Evolutionary conservation across 202 grass and related monocot species (phyloP), one percentile per base, ranked within the genome.

Genomic region (Zoysia matrella): DNA sequence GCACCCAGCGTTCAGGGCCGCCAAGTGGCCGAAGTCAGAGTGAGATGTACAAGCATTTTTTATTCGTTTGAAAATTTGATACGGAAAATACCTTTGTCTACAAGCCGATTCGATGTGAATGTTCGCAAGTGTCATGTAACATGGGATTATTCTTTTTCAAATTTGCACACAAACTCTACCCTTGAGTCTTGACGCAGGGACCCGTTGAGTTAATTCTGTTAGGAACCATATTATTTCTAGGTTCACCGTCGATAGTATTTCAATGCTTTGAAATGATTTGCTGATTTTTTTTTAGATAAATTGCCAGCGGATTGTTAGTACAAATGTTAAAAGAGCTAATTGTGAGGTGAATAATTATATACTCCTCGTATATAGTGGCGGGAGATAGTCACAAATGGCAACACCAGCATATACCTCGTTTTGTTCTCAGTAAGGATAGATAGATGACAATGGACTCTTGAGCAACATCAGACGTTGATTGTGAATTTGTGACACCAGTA

Each of bases 1-100:
- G 74, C 92, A 94, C 75, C 89, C 92, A 0, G 12, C 44, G 11
- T 94, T 89, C 78, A 83, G 76, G 60, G 58, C 86, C 1, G 78
- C 51, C 47, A 2, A 60, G 57, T 61, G 57, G 16, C 58, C 18
- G 2, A 60, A 60, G 56, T n/a, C 2, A 60, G 56, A 60, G 6
- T 60, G 57, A 60, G 18, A 30, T 8, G 57, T 60, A 36, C 30
- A 2, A 6, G 22, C n/a, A 9, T 30, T 30, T 30, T 22, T 7
- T 58, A 16, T 58, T 56, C 5, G 53, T 56, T 56, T 52, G 3
- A 2, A 52, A 3, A 3, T 55, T 55, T 55, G 12, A 1, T 55
- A 5, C 1, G 15, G 15, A 18, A 18, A 47, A 57, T 7, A 2
- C 45, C 45, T 47, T 2, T 47, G 4, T 47, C 3, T 47, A 47